These are phyloP conservation scores for Elsinoe perseae DNA, from an alignment of 2,329 filamentous ascomycete species.

Conservation along the genomic window DNA sequence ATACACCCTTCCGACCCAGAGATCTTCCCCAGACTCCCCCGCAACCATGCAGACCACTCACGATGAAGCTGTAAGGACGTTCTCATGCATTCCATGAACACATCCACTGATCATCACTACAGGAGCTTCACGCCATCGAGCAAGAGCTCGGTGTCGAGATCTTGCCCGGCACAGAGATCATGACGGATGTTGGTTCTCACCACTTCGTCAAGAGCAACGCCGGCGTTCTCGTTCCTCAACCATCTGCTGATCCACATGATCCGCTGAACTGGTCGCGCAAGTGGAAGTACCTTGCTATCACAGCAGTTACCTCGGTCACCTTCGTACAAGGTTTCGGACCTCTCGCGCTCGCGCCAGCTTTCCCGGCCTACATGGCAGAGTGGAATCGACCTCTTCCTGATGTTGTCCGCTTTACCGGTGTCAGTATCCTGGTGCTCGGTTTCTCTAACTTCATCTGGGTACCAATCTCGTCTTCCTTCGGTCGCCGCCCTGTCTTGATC, in stretches of 20 bases:
- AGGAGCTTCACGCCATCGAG: slow-evolving; percentile 43
- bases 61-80: slow-evolving; percentile 32
- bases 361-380: slow-evolving; percentile 48
- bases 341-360: slow-evolving; percentile 51
- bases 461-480: slow-evolving; percentile 48
- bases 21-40: slow-evolving; percentile 6
- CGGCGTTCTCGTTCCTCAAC: slow-evolving; percentile 46
- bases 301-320: slow-evolving; percentile 38
- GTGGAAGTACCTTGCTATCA: slow-evolving; percentile 46
- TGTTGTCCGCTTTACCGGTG: slow-evolving; percentile 50
- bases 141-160: slow-evolving; percentile 47
- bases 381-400: slow-evolving; percentile 48
- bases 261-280: slow-evolving; percentile 43
- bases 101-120: slow-evolving; percentile 18
- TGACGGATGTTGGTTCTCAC: slow-evolving; percentile 53
- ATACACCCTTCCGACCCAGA: slow-evolving; percentile 3
- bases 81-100: neutral
- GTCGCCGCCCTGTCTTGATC: slow-evolving; percentile 48
- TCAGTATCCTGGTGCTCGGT: slow-evolving; percentile 50
- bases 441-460: slow-evolving; percentile 56
- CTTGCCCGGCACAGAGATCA: slow-evolving; percentile 52
- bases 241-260: slow-evolving; percentile 40
- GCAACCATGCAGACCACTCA: slow-evolving; percentile 43
- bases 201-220: slow-evolving; percentile 54
- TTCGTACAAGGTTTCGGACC: slow-evolving; percentile 51